A percentile compares a stretch with the other conserved stretches of the same genome.
Evolutionary conservation across 306 rosid species (phyloP).

Genomic region (Prunus padus): DNA sequence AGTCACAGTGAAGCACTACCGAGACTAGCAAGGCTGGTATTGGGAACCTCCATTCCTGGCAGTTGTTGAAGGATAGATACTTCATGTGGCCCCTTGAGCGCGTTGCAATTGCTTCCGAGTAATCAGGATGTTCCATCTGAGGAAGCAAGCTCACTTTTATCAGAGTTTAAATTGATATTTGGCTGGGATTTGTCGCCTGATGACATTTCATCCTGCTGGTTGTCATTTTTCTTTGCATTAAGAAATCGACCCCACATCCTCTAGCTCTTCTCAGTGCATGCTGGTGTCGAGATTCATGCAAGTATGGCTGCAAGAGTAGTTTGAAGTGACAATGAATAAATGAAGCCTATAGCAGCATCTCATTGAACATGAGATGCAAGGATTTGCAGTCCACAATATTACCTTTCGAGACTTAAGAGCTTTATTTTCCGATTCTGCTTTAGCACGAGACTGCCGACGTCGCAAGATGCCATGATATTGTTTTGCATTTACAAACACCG

Average conservation of each 20-base stretch:
- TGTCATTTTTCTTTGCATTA: constrained; percentile 70
- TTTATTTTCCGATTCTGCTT: constrained; percentile 92
- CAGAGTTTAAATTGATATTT: constrained; percentile 61
- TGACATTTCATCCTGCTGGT: constrained; percentile 46
- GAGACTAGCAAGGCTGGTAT: constrained; percentile 32
- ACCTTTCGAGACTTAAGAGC: constrained; percentile 82
- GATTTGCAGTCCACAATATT: constrained; percentile 16
- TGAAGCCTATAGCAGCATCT: neutral
- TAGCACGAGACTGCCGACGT: constrained; percentile 91
- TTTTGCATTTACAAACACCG: constrained; percentile 92
- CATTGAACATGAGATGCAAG: constrained; percentile 17
- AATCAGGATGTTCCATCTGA: constrained; percentile 53
- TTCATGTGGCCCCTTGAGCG: constrained; percentile 11
- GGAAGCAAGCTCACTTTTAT: constrained; percentile 53
- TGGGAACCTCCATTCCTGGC: constrained; percentile 27
- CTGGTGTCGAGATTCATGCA: constrained; percentile 91
- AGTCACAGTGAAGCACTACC: constrained; percentile 40
- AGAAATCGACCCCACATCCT: constrained; percentile 96
- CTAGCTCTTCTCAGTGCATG: constrained; percentile 86
- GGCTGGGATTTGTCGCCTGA: constrained; percentile 56
- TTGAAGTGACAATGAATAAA: constrained; percentile 11
- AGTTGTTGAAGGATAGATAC: constrained; percentile 16
- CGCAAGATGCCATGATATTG: constrained; percentile 94
- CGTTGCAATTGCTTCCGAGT: constrained; percentile 10
- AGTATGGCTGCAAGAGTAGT: constrained; percentile 71